phyloP scores from a whole-genome alignment of 1,284 basidiomycete genomes.

The Sporisorium graminicola region DNA sequence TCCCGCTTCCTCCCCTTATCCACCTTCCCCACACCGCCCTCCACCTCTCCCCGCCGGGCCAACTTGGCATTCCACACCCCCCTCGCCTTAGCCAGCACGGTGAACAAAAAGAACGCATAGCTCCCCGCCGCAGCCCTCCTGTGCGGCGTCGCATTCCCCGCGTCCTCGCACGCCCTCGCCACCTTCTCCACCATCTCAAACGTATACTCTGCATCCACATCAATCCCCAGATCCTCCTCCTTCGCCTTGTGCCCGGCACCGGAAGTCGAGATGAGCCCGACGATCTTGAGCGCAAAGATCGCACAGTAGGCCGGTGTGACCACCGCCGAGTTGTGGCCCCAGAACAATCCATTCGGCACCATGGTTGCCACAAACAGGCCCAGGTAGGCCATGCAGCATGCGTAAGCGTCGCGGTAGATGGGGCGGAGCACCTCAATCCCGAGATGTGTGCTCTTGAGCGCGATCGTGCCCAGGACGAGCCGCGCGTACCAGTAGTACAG shows the following conservation, averaged over 20 bases:
- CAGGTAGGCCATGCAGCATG: conserved; percentile 53
- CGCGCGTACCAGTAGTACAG: conserved; percentile 55
- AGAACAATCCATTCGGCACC: conserved; percentile 46
- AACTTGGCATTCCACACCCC: conserved; percentile 34
- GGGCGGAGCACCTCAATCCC: conserved; percentile 33
- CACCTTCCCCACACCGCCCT: background rate
- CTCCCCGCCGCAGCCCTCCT: conserved; percentile 48
- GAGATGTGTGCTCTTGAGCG: conserved; percentile 47
- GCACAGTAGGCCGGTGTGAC: conserved; percentile 56
- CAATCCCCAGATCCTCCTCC: conserved; percentile 26
- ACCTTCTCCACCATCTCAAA: conserved; percentile 53
- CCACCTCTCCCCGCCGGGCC: conserved; percentile 10
- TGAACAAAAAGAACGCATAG: conserved; percentile 50
- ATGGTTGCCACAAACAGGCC: conserved; percentile 53
- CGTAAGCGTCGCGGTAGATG: conserved; percentile 56
- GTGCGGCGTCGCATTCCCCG: conserved; percentile 47
- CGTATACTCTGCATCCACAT: conserved; percentile 50
- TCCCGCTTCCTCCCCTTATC: conserved; percentile 16
- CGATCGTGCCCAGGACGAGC: conserved; percentile 47
- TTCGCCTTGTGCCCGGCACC: conserved; percentile 1
- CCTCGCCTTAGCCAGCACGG: conserved; percentile 44
- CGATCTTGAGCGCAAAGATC: conserved; percentile 55
- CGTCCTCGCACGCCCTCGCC: conserved; percentile 48
- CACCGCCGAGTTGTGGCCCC: conserved; percentile 51
- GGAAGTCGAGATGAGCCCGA: conserved; percentile 32